A percentile compares a stretch with the other conserved stretches of the same genome.
Conservation (phyloP, 2,329 filamentous ascomycete genomes). For the Albifimbria verrucaria region DNA sequence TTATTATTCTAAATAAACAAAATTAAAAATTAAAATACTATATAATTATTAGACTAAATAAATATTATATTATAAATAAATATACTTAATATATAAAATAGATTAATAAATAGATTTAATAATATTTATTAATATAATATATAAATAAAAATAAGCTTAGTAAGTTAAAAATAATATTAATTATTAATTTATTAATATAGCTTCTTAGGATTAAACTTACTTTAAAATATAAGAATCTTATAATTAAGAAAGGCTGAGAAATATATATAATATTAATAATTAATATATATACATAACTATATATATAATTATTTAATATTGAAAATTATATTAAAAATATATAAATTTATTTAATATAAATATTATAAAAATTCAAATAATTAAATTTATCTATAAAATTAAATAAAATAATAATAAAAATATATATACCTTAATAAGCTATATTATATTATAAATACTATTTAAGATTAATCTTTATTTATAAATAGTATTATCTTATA, state of each 20-base stretch:
- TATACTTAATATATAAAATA: no score
- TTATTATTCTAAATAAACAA: not conserved
- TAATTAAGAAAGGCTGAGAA: no score
- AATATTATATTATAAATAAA: no score
- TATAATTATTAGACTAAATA: no score
- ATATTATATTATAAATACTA: not conserved
- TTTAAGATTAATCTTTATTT: not conserved
- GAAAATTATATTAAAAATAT: not conserved
- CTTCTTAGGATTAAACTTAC: no score
- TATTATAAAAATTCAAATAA: not conserved
- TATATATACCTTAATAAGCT: not conserved
- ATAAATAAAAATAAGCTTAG: no score
- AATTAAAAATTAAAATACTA: not conserved
- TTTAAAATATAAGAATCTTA: no score
- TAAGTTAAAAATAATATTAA: no score
- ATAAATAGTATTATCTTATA: not conserved
- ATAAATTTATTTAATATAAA: slow-evolving; percentile 1
- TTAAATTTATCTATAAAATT: not conserved
- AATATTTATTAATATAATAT: no score
- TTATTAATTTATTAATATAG: no score
- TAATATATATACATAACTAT: not conserved
- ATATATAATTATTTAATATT: not conserved
- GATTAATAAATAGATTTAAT: no score
- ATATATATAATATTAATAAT: no score
- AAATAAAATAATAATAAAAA: slow-evolving; percentile 1